These are phyloP conservation scores for Fraxinus sp. DNA, from an alignment of 305 asterid species.

Conservation along the genomic window DNA sequence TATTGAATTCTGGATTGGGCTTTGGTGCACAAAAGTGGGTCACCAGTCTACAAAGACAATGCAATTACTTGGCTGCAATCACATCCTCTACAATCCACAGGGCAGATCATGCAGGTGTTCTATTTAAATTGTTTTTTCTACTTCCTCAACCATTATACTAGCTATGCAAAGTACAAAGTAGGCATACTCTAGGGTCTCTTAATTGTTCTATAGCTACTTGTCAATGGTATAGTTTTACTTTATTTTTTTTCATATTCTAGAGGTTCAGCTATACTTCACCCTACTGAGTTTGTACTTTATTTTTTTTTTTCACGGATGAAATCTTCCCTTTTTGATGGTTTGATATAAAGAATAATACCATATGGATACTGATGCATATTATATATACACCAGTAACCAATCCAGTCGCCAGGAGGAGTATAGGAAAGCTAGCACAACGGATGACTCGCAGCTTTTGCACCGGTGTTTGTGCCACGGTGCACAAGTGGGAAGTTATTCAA, in stretches of 20 bases:
- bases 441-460: constrained; percentile 66
- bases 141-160: not conserved
- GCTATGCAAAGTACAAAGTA: not conserved
- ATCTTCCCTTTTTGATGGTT: not conserved
- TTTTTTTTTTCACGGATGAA: not conserved
- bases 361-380: constrained; percentile 5
- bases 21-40: constrained; percentile 84
- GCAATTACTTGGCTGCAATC: constrained; percentile 31
- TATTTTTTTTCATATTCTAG: not conserved
- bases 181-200: not conserved
- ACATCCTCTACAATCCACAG: constrained; percentile 43
- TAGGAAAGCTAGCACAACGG: constrained; percentile 66
- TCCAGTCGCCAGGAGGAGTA: constrained; percentile 56
- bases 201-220: not conserved
- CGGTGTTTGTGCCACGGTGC: constrained; percentile 59
- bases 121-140: not conserved
- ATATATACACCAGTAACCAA: constrained; percentile 36
- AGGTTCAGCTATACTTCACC: not conserved
- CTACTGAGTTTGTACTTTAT: not conserved
- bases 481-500: constrained; percentile 70
- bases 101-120: constrained; percentile 56
- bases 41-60: constrained; percentile 59
- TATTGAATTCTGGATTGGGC: constrained; percentile 65
- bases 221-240: not conserved
- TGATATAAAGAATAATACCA: not conserved